These are phyloP conservation scores for Rubia peregrina DNA, from an alignment of 305 asterid species.

Conservation along the genomic window DNA sequence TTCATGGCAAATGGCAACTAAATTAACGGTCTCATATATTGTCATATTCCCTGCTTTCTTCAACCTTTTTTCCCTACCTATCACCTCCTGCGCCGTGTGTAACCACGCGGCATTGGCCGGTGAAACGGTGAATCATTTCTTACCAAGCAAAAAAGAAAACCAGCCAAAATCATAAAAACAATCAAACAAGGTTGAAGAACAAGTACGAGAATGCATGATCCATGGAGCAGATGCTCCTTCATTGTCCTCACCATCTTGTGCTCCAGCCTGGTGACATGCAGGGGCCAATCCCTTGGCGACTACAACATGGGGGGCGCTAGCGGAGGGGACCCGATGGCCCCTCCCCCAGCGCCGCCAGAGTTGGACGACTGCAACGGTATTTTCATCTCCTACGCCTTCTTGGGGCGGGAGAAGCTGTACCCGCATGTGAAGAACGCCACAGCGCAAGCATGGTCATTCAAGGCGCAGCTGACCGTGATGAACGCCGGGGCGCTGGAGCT, in stretches of 20 bases:
- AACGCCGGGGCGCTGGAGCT: conserved; percentile 55
- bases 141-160: background rate
- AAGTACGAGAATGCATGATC: conserved; percentile 33
- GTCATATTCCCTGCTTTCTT: conserved; percentile 23
- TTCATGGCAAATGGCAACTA: conserved; percentile 18
- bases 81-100: conserved; percentile 37
- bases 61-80: conserved; percentile 8
- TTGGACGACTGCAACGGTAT: conserved; percentile 53
- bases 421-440: conserved; percentile 62
- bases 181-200: conserved; percentile 14
- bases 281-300: conserved; percentile 7
- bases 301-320: conserved; percentile 26
- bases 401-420: conserved; percentile 54
- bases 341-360: conserved; percentile 49
- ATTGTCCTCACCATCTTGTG: conserved; percentile 22
- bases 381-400: conserved; percentile 43
- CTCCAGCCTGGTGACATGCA: background rate
- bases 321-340: conserved; percentile 3
- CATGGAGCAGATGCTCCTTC: conserved; percentile 24
- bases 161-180: background rate
- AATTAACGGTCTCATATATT: conserved; percentile 22
- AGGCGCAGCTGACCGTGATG: conserved; percentile 33
- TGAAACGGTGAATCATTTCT: conserved; percentile 18
- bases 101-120: conserved; percentile 65
- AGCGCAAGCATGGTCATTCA: conserved; percentile 77